Percentiles rank a stretch among this genome's conserved stretches.
These are phyloP conservation scores for Hygrocybe coccinea DNA, from an alignment of 768 basidiomycete genomes.

Conservation along the genomic window DNA sequence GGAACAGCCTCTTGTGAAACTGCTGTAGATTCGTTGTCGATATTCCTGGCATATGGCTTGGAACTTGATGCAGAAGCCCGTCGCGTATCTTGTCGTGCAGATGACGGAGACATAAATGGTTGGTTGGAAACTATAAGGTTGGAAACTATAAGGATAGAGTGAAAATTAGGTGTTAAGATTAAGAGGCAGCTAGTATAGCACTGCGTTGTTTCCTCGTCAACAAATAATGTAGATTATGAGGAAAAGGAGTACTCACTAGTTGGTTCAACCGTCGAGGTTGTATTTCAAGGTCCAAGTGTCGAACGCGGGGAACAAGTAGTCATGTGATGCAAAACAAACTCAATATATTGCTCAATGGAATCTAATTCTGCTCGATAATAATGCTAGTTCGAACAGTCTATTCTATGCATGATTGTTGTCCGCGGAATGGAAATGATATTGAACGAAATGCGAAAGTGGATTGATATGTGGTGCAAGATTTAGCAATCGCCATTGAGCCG, in stretches of 20 bases:
- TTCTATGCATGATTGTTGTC: too few species aligned
- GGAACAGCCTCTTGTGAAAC: constrained; percentile 9
- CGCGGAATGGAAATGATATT: too few species aligned
- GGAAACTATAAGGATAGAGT: background rate
- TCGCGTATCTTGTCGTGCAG: background rate
- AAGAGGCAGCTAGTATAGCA: too few species aligned
- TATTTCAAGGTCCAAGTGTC: background rate
- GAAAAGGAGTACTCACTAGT: background rate
- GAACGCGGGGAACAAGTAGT: too few species aligned
- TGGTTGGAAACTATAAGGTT: background rate
- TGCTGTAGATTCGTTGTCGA: constrained; percentile 8
- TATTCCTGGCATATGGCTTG: constrained; percentile 34
- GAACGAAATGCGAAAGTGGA: too few species aligned
- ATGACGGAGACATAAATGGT: background rate
- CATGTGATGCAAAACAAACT: too few species aligned
- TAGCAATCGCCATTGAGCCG: constrained; percentile 20
- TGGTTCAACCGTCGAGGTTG: background rate
- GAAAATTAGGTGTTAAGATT: too few species aligned
- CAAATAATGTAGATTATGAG: too few species aligned
- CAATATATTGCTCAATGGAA: too few species aligned
- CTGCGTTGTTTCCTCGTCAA: too few species aligned
- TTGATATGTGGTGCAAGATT: background rate
- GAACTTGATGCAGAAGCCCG: constrained; percentile 17
- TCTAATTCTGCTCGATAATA: too few species aligned
- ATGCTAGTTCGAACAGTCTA: too few species aligned